A percentile compares a stretch with the other conserved stretches of the same genome.
These are phyloP conservation scores for Dovyalis caffra DNA, from an alignment of 345 rosid species.

Conservation along the genomic window DNA sequence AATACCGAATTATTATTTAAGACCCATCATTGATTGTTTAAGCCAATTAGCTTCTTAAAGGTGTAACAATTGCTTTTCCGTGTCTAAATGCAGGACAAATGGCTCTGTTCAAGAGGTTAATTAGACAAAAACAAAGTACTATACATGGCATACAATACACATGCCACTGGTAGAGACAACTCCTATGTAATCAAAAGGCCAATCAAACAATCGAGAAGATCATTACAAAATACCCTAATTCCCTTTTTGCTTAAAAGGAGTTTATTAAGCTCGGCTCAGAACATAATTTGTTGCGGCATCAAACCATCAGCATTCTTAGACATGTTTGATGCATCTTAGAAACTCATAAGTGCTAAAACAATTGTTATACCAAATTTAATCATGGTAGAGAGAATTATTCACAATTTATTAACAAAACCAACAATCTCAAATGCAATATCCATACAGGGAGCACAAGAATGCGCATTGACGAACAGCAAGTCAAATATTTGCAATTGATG, in stretches of 20 bases:
- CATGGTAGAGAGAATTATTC: conserved; percentile 17
- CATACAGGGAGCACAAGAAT: conserved; percentile 22
- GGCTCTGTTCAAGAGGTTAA: not conserved
- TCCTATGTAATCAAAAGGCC: too few relatives aligned
- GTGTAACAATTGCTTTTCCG: not conserved
- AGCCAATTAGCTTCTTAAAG: not conserved
- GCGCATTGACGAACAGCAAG: not conserved
- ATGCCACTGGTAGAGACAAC: not conserved
- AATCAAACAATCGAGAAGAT: too few relatives aligned
- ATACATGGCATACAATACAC: too few relatives aligned
- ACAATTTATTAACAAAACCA: conserved; percentile 25
- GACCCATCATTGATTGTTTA: not conserved
- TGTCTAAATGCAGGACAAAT: not conserved
- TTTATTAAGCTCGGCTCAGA: not conserved
- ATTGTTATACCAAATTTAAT: not conserved
- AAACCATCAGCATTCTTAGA: not conserved
- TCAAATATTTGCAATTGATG: conserved; percentile 23
- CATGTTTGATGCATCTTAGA: not conserved
- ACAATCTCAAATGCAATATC: conserved; percentile 23
- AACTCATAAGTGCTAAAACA: conserved; percentile 2
- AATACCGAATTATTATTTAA: too few relatives aligned
- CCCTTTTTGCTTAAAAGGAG: not conserved
- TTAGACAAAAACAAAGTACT: too few relatives aligned
- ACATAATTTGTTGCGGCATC: not conserved
- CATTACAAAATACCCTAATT: too few relatives aligned